These are phyloP conservation scores for Sordaria brevicollis DNA, from an alignment of 495 filamentous ascomycete genomes.

Conservation along the genomic window DNA sequence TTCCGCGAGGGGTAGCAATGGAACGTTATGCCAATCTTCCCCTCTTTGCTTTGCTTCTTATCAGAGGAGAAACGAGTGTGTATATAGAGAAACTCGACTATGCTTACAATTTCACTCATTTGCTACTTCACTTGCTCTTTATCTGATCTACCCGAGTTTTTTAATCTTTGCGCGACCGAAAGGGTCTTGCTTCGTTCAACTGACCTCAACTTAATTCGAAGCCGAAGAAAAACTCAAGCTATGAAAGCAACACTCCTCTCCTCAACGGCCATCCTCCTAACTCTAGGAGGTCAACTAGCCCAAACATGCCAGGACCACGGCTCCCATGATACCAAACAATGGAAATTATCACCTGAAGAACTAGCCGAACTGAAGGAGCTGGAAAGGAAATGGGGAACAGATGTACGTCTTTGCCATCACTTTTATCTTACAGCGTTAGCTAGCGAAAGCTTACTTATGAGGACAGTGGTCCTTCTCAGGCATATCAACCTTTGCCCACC, in stretches of 20 bases:
- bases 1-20: not conserved
- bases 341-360: conserved; percentile 28
- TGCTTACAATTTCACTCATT: too few relatives aligned
- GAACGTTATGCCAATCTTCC: not conserved
- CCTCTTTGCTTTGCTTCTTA: not conserved
- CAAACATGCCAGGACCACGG: conserved; percentile 14
- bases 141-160: too few relatives aligned
- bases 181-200: too few relatives aligned
- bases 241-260: not conserved
- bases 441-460: conserved; percentile 1
- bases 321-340: conserved; percentile 2
- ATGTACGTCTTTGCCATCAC: conserved; percentile 1
- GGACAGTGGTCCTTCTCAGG: conserved; percentile 65
- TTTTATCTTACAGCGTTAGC: not conserved
- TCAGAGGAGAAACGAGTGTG: not conserved
- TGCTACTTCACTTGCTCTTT: not conserved
- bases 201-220: too few relatives aligned
- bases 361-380: conserved; percentile 42
- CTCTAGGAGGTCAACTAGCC: not conserved
- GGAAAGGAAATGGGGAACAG: conserved; percentile 49
- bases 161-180: too few relatives aligned
- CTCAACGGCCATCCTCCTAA: not conserved
- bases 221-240: not conserved
- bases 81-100: not conserved
- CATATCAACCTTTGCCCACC: conserved; percentile 71